Percentiles rank a stretch among this genome's conserved stretches.
phyloP scores from a whole-genome alignment of 768 basidiomycete genomes.

The Tricholoma hemisulphureum region DNA sequence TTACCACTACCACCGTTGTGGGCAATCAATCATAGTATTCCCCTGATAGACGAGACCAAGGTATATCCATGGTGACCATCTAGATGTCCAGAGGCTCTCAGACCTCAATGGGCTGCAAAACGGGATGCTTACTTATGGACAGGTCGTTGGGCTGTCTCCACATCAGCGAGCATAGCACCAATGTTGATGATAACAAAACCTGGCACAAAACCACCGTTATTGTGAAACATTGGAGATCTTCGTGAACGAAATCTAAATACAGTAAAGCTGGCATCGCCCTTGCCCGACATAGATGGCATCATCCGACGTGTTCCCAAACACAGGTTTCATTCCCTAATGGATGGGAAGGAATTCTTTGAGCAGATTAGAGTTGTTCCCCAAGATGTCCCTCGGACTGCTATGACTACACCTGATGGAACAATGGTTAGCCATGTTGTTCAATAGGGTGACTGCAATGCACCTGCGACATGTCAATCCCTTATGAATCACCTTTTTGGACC shows the following conservation, averaged over 20 bases:
- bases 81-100: constrained; percentile 9
- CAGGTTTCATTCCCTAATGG: not conserved
- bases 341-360: constrained; percentile 8
- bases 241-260: constrained; percentile 6
- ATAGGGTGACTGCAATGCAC: constrained; percentile 2
- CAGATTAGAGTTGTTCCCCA: constrained; percentile 8
- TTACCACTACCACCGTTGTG: constrained; percentile 27
- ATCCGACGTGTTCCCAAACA: not conserved
- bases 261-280: constrained; percentile 5
- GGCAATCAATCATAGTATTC: constrained; percentile 37
- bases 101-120: constrained; percentile 12
- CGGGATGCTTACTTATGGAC: constrained; percentile 1
- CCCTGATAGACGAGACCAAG: constrained; percentile 29
- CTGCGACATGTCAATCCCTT: constrained; percentile 18
- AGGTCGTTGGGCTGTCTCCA: constrained; percentile 7
- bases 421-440: constrained; percentile 8
- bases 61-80: constrained; percentile 21
- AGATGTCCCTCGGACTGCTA: not conserved
- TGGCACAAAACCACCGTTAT: not conserved
- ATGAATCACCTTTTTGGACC: constrained; percentile 36
- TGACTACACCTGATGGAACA: constrained; percentile 12
- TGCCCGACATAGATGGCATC: constrained; percentile 10
- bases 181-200: constrained; percentile 1
- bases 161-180: not conserved
- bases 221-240: not conserved